Evolutionary conservation across 2,329 filamentous ascomycete species (phyloP), one percentile per base, ranked within the genome.

Genomic region (Phaeosphaeria sp.): DNA sequence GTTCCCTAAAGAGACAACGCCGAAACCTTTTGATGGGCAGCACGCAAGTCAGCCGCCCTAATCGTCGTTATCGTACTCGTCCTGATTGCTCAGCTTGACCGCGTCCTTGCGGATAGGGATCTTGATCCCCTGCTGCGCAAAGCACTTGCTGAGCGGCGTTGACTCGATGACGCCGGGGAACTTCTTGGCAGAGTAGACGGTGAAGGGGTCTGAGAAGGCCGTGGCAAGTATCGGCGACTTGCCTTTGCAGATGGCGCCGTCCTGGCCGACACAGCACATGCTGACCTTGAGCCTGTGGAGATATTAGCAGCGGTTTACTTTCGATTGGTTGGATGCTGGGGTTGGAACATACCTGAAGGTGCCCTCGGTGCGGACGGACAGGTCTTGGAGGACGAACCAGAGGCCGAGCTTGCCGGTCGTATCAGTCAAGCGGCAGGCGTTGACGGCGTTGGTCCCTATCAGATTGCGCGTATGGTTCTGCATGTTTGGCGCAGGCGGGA

Each of bases 101-200:
- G 81, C 89, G 71, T 97, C 94, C 78, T 97, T 97, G 21, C 94
- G 84, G 53, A 98, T 97, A 0, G 94, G 94, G 22, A 98, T 97
- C 79, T 97, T 97, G 79, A 97, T 96, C 22, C 95, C 95, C 73
- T 99, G 95, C 1, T 87, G 84, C 3, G 95, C 94, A 79, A 99
- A 98, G 60, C 88, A 91, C 77, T 96, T 97, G 83, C 93, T 97
- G 18, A 98, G 81, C 3, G 88, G 80, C 0, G 95, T 99, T 76
- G 91, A 96, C 75, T 98, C 94, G 56, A 96, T 97, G 1, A 99
- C 95, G 42, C 95, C 95, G 0, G 95, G 95, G 77, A 99, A 99
- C 73, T 97, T 97, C 84, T 99, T 99, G 48, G 95, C 95, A 2
- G 92, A 96, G 79, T 90, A 98, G 27, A 99, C 95, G 53, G 92